These are phyloP conservation scores for Juglanconis juglandina DNA, from an alignment of 2,329 filamentous ascomycete species.

Conservation along the genomic window DNA sequence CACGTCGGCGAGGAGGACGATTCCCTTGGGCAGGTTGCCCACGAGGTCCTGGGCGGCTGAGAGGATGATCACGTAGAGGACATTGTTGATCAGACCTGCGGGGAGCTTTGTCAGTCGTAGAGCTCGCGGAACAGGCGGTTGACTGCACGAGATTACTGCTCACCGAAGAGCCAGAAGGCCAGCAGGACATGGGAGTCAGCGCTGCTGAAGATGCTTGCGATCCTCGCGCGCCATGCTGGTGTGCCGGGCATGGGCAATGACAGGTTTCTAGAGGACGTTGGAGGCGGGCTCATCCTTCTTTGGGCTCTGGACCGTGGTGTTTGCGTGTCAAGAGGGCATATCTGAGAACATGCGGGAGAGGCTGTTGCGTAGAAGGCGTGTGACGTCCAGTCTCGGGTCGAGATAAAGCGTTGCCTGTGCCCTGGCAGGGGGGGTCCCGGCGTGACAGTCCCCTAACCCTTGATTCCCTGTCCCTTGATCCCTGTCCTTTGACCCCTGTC, in stretches of 20 bases:
- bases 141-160: conserved; percentile 18
- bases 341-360: neutral
- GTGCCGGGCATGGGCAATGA: conserved; percentile 58
- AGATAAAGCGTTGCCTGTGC: neutral
- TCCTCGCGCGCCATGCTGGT: conserved; percentile 61
- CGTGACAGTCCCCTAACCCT: neutral
- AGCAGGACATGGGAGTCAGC: conserved; percentile 68
- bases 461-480: too few relatives aligned
- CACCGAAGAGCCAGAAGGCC: conserved; percentile 95
- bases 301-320: neutral
- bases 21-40: conserved; percentile 81
- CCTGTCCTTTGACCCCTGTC: too few relatives aligned
- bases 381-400: neutral
- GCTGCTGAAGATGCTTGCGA: conserved; percentile 61
- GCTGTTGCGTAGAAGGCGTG: too few relatives aligned
- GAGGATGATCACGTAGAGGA: conserved; percentile 95
- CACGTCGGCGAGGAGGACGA: conserved; percentile 90
- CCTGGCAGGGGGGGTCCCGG: neutral
- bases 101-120: too few relatives aligned
- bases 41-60: conserved; percentile 94
- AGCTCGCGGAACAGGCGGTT: too few relatives aligned
- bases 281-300: conserved; percentile 33
- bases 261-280: conserved; percentile 44
- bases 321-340: neutral
- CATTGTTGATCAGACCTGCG: conserved; percentile 87